Base-by-base conservation (phyloP, 768 basidiomycete genomes). In the Boletus tylopilopsis region DNA sequence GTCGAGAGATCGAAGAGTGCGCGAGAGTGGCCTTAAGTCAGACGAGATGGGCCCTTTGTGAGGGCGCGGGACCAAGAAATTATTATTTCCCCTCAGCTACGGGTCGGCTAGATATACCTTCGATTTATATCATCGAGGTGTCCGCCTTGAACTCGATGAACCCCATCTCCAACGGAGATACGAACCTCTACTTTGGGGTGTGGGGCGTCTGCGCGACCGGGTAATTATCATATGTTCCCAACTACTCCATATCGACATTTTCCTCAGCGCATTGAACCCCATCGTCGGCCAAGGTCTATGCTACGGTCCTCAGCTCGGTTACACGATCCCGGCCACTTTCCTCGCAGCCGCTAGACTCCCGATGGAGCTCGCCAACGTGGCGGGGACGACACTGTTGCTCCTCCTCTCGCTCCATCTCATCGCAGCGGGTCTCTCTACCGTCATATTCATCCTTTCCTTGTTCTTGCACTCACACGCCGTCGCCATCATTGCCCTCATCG, bases 181-280 rank as follows among this genome's bases (percentile, higher is more conserved):
- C 81, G 4, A 71, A 75, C 56, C 66, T 90, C 10, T 76, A 80
- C 30, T 85, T 91, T 53, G 91, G 91, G 4, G 84, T 91, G 6
- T 92, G 90, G 85, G 91, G 91, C 1, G 74, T 84, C 30, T 94
- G 91, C 67, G 82, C 82, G 1, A 67, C 67, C n/a, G 79, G 74
- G 81, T 76, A 40, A 52, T 57, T 54, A 13, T n/a, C 10, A 15
- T 21, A 6, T n/a, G 16, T 24, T 19, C 19, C 18, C 13, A 2
- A 10, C 27, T 13, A 12, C 6, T 5, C 19, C 6, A 11, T n/a
- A 6, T 32, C 50, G 9, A 52, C 11, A 8, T 18, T 13, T 22
- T 45, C 5, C 8, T 10, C 30, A 66, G 63, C 39, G 0, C 44
- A 10, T 22, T 57, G 2, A 32, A 55, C 19, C n/a, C 55, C 11